A percentile compares a stretch with the other conserved stretches of the same genome.
These are phyloP conservation scores for Borovskyia barvae DNA, from an alignment of 208 protist genomes.

Conservation along the genomic window DNA sequence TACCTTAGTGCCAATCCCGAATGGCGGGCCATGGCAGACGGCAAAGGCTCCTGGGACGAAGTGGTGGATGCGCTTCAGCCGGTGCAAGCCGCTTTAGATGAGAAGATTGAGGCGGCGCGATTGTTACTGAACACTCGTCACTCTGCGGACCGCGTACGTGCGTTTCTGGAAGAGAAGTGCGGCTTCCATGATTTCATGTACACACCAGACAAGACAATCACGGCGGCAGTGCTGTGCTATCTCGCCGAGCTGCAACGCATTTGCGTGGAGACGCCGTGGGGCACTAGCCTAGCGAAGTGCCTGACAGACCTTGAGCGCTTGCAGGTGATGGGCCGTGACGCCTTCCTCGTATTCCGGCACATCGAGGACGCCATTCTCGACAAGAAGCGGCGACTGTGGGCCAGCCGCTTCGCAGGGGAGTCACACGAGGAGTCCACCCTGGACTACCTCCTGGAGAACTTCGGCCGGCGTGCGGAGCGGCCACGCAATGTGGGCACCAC, in stretches of 20 bases:
- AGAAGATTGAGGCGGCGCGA: conserved; percentile 79
- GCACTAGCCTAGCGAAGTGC: conserved; percentile 46
- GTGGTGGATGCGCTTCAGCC: conserved; percentile 49
- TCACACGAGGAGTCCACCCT: conserved; percentile 84
- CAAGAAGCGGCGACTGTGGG: conserved; percentile 78
- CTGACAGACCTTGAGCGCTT: conserved; percentile 70
- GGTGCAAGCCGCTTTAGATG: conserved; percentile 48
- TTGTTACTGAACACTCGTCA: conserved; percentile 82
- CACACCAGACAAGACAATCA: conserved; percentile 84
- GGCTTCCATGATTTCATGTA: conserved; percentile 89
- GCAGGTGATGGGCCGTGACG: conserved; percentile 68
- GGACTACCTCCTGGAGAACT: conserved; percentile 91
- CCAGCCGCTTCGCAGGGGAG: conserved; percentile 77
- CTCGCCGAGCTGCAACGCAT: conserved; percentile 71
- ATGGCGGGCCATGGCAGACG: conserved; percentile 29
- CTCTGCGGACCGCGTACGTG: conserved; percentile 62
- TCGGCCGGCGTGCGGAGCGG: conserved; percentile 73
- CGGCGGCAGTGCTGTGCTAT: conserved; percentile 75
- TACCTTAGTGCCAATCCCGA: conserved; percentile 62
- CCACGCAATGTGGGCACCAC: conserved; percentile 65
- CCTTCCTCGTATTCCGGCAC: conserved; percentile 72
- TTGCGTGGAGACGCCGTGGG: conserved; percentile 75
- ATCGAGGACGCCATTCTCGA: conserved; percentile 86
- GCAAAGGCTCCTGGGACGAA: conserved; percentile 53
- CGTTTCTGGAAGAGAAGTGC: conserved; percentile 90